Evolutionary conservation across 768 basidiomycete genomes (phyloP).

Genomic region (Xerocomus potaroensis): DNA sequence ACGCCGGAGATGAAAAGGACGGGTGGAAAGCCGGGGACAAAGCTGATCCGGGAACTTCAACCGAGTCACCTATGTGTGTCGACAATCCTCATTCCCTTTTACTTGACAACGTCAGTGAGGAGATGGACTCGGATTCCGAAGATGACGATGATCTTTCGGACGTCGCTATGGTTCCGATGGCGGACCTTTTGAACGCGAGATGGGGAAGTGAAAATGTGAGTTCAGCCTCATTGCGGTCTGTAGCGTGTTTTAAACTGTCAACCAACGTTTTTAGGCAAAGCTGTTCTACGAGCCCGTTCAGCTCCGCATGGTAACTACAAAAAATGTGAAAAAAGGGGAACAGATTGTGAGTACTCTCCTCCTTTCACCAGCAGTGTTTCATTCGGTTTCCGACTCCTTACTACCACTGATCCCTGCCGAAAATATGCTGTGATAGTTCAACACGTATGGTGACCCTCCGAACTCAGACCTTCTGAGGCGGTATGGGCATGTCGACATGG

Average conservation of each 20-base stretch:
- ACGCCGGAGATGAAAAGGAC: constrained; percentile 22
- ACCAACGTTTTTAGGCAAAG: constrained; percentile 54
- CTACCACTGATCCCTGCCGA: neutral
- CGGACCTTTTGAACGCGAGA: constrained; percentile 92
- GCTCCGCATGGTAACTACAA: constrained; percentile 80
- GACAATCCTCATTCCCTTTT: constrained; percentile 14
- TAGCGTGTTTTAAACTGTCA: neutral
- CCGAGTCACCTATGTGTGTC: constrained; percentile 30
- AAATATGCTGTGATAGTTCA: constrained; percentile 54
- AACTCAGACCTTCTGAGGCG: constrained; percentile 92
- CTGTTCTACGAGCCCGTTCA: constrained; percentile 72
- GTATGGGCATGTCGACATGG: constrained; percentile 87
- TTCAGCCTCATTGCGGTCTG: neutral
- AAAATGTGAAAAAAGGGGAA: constrained; percentile 65
- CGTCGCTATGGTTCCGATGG: constrained; percentile 92
- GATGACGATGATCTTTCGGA: constrained; percentile 51
- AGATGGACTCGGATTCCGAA: constrained; percentile 39
- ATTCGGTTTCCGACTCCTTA: neutral
- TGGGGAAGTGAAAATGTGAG: constrained; percentile 81
- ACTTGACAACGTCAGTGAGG: constrained; percentile 16
- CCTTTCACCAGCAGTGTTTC: neutral
- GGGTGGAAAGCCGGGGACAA: constrained; percentile 19
- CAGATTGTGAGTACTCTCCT: constrained; percentile 67
- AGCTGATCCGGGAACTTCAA: constrained; percentile 18
- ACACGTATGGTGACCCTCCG: constrained; percentile 91